Evolutionary conservation across 2,329 filamentous ascomycete species (phyloP), one percentile per base, ranked within the genome.

Genomic region (Cladophialophora yegresii): DNA sequence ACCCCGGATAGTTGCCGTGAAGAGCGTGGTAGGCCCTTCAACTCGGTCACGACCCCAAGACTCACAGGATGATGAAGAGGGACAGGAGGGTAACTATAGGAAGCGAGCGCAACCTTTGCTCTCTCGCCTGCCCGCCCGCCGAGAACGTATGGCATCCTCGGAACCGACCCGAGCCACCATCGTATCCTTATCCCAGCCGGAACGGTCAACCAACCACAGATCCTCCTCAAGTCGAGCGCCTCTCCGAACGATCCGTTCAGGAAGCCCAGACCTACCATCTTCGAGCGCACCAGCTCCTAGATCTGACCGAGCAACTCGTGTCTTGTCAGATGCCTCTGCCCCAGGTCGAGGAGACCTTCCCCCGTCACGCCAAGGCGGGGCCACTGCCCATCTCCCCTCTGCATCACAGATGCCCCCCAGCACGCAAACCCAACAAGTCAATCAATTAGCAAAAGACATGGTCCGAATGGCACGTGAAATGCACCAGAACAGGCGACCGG

Each of bases 401-500:
- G 23, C 28, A 32, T 30, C 54, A 12, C 53, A 32, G 10, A 40
- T 36, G 51, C 53, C 57, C n/a, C 56, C 43, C 23, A 26, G 20
- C 2, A 50, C 51, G 13, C 43, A 63, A 22, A 8, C 62, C 7
- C 26, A 20, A 12, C 22, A 20, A 5, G 56, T 67, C 23, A 67
- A 64, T 13, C 56, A 43, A 36, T 60, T 51, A 64, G 67, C 62
- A 55, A 69, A 43, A 58, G 62, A 33, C 16, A 50, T 36, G n/a
- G 58, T 57, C 45, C 63, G 63, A 20, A 69, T 66, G 45, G 54
- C 54, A 13, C 45, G 72, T 9, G 60, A 64, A 30, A 28, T 40
- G 12, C 26, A 54, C 28, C 22, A 45, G 0, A 32, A 20, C 22
- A 73, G 50, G 20, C 33, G 16, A 4, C 13, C 36, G n/a, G 36